Percentiles rank a stretch among this genome's conserved stretches.
Evolutionary conservation across 1,139 yeast species (phyloP).

Genomic region (Candida neerlandica): DNA sequence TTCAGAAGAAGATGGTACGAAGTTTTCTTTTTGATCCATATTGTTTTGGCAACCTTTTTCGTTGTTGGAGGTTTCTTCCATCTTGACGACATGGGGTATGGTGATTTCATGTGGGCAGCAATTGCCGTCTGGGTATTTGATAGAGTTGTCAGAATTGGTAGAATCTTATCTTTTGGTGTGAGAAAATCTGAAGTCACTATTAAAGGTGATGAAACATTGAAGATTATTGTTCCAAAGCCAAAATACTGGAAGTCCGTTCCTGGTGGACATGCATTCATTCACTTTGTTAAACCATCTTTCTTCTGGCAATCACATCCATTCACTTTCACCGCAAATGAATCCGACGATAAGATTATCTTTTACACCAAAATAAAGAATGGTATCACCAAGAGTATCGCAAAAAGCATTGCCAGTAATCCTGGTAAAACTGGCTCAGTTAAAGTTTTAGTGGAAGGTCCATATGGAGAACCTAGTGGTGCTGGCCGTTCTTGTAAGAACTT

Average conservation of each 20-base stretch:
- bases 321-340: slow-evolving; percentile 24
- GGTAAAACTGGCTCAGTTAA: slow-evolving; percentile 28
- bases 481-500: slow-evolving; percentile 32
- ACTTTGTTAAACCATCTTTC: slow-evolving; percentile 38
- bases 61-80: slow-evolving; percentile 43
- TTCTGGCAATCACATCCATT: slow-evolving; percentile 49
- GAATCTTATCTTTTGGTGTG: slow-evolving; percentile 36
- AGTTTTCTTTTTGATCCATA: slow-evolving; percentile 39
- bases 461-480: slow-evolving; percentile 35
- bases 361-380: slow-evolving; percentile 38
- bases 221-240: slow-evolving; percentile 41
- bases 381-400: slow-evolving; percentile 30
- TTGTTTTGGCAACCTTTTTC: slow-evolving; percentile 38
- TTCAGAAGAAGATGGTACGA: slow-evolving; percentile 46
- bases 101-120: slow-evolving; percentile 37
- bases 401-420: slow-evolving; percentile 29
- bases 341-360: slow-evolving; percentile 26
- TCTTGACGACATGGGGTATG: slow-evolving; percentile 36
- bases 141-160: slow-evolving; percentile 33
- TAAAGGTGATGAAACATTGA: slow-evolving; percentile 40
- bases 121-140: slow-evolving; percentile 46
- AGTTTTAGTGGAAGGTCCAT: slow-evolving; percentile 42
- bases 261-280: slow-evolving; percentile 54
- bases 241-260: slow-evolving; percentile 40
- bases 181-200: slow-evolving; percentile 38